Conservation (phyloP, 2,329 filamentous ascomycete species). For the Aspergillus pseudoviridinutans region DNA sequence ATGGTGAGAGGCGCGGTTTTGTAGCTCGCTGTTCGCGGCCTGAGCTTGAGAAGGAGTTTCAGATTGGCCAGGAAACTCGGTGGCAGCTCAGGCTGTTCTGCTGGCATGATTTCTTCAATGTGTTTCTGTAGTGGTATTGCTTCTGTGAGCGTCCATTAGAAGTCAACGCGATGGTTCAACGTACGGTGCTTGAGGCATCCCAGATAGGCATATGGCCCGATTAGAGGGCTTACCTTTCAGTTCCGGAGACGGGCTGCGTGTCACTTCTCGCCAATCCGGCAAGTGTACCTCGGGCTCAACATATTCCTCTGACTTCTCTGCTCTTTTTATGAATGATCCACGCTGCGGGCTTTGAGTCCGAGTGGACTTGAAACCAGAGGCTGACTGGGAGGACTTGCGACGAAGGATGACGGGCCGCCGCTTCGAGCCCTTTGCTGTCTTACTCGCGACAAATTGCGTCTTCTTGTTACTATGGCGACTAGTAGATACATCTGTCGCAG, state of each 20-base stretch:
- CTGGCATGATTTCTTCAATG: background rate
- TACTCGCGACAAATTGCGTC: conserved; percentile 24
- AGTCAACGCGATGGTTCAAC: background rate
- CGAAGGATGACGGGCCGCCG: conserved; percentile 31
- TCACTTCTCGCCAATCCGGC: background rate
- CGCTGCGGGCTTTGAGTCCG: conserved; percentile 11
- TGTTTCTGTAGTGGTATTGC: background rate
- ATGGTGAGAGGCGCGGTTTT: conserved; percentile 8
- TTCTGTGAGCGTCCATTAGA: background rate
- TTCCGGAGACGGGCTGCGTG: too few species aligned
- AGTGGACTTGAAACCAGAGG: conserved; percentile 14
- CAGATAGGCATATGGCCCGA: background rate
- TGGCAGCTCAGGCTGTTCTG: conserved; percentile 6
- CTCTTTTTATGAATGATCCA: conserved; percentile 3
- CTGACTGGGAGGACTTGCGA: conserved; percentile 34
- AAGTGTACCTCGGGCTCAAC: background rate
- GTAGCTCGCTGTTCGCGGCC: conserved; percentile 2
- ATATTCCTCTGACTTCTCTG: background rate
- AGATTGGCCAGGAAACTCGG: conserved; percentile 9
- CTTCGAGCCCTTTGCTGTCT: conserved; percentile 20
- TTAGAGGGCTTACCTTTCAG: background rate
- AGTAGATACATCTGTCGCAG: conserved; percentile 5
- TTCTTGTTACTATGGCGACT: conserved; percentile 24
- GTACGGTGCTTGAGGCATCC: background rate
- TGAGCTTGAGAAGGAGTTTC: conserved; percentile 10